Evolutionary conservation across 2,329 filamentous ascomycete species (phyloP), one percentile per base, ranked within the genome.

Genomic region (Pseudogymnoascus sp.): DNA sequence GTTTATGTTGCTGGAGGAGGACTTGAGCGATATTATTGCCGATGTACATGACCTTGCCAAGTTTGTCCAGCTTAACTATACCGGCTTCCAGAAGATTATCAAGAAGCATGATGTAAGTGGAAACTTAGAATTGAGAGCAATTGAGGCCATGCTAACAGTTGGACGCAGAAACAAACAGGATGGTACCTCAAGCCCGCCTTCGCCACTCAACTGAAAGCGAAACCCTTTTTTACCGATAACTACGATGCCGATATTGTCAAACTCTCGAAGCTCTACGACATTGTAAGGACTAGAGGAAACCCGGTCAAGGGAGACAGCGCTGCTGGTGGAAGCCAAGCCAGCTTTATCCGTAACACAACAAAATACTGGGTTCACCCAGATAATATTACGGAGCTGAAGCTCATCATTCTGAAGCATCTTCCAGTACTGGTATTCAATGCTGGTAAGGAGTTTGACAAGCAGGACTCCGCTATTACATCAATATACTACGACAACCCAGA

Each of bases 361-460:
- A 99, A 99, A 75, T 99, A 99, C 78, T 99, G 94, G 94, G 94
- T 99, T 50, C 94, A 99, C 71, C 90, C 90, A 2, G 94, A 97
- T 75, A 99, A 99, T 71, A 94, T 99, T 68, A 97, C 94, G 4
- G 94, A 99, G 77, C 77, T 99, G 64, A 99, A 99, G 79, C 86
- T 99, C 74, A 93, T 99, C 71, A 92, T 99, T 71, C 80, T 99
- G 59, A 97, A 99, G 80, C 94, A 99, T 78, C 80, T 99, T 64
- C 94, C 94, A 0, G 94, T 99, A 7, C 81, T 99, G 14, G 94
- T 99, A 9, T 99, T 97, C 81, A 99, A 97, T 72, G 82, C 93
- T 12, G 95, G 87, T 78, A 99, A 99, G 74, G 93, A 97, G 69
- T 99, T 97, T 67, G 91, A 96, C 65, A 81, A 83, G 61, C 85